Evolutionary conservation across 1,139 yeast species (phyloP).

Genomic region (Candida frijolesensis): DNA sequence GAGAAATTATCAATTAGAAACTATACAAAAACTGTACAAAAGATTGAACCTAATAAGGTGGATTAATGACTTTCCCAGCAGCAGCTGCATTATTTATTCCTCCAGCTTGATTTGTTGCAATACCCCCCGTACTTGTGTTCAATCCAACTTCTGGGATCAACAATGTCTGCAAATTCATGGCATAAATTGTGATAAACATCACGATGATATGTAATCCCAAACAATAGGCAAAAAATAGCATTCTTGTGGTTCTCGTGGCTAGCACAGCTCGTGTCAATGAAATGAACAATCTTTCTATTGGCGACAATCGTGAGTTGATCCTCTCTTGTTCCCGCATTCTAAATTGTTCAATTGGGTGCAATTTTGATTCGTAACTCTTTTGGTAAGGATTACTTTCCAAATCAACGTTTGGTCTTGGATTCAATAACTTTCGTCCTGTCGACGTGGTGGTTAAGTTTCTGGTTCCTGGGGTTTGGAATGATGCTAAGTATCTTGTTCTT

Average conservation of each 20-base stretch:
- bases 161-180: constrained; percentile 50
- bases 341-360: constrained; percentile 85
- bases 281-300: constrained; percentile 77
- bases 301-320: constrained; percentile 70
- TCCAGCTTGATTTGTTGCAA: constrained; percentile 14
- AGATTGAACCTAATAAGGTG: background rate
- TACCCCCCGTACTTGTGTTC: constrained; percentile 50
- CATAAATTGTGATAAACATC: constrained; percentile 62
- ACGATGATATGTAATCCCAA: constrained; percentile 74
- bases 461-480: constrained; percentile 28
- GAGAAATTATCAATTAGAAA: background rate
- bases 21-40: background rate
- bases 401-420: constrained; percentile 45
- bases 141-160: constrained; percentile 54
- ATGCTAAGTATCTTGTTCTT: constrained; percentile 73
- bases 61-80: background rate
- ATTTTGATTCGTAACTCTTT: constrained; percentile 69
- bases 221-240: constrained; percentile 75
- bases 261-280: constrained; percentile 73
- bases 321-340: constrained; percentile 78
- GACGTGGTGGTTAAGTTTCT: constrained; percentile 19
- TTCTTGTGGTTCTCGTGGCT: constrained; percentile 72
- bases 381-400: constrained; percentile 63
- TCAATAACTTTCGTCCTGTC: constrained; percentile 24
- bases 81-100: background rate